phyloP scores from a whole-genome alignment of 2,329 filamentous ascomycete genomes.

The Blastomyces silverae region DNA sequence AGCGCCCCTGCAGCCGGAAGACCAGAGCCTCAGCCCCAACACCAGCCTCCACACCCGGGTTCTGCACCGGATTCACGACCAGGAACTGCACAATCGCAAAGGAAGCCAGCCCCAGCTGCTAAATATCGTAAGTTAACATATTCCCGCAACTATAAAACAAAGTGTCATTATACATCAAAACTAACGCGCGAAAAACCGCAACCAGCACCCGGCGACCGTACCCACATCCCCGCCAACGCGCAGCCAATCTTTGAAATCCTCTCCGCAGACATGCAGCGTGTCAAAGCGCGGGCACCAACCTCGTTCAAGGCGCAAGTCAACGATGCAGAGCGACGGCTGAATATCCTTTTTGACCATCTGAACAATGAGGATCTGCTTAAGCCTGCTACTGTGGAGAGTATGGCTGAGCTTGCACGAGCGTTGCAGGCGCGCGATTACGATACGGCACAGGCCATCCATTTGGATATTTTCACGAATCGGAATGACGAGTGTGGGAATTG shows the following conservation, averaged over 20 bases:
- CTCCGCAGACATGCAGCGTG: constrained; percentile 75
- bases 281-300: constrained; percentile 77
- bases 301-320: constrained; percentile 82
- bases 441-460: constrained; percentile 59
- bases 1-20: constrained; percentile 28
- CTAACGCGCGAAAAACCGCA: constrained; percentile 19
- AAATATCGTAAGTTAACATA: constrained; percentile 58
- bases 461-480: constrained; percentile 69
- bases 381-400: constrained; percentile 55
- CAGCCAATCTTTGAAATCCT: constrained; percentile 76
- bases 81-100: constrained; percentile 46
- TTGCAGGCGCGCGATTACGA: constrained; percentile 64
- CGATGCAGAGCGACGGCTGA: constrained; percentile 87
- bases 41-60: constrained; percentile 35
- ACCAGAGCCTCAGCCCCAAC: constrained; percentile 24
- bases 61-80: constrained; percentile 43
- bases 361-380: constrained; percentile 91
- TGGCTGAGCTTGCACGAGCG: constrained; percentile 52
- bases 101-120: constrained; percentile 46
- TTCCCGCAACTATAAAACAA: not conserved
- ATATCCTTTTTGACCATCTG: constrained; percentile 90
- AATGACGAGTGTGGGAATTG: constrained; percentile 75
- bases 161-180: constrained; percentile 11
- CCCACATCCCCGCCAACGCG: constrained; percentile 73
- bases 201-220: constrained; percentile 66